phyloP scores from a whole-genome alignment of 2,329 filamentous ascomycete genomes.

The Curvularia sp. region DNA sequence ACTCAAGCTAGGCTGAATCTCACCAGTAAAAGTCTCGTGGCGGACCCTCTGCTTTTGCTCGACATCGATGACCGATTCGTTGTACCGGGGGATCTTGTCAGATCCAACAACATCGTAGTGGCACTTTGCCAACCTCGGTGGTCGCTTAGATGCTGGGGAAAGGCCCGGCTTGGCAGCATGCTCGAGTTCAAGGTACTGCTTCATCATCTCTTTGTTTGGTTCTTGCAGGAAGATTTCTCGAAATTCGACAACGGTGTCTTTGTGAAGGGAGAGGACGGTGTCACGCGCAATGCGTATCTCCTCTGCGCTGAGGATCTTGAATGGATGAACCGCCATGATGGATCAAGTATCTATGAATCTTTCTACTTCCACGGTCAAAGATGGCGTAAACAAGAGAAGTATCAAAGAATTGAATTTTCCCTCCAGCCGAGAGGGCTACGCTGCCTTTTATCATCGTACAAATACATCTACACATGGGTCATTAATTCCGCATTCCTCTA shows the following conservation, averaged over 20 bases:
- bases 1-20: conserved; percentile 58
- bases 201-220: conserved; percentile 58
- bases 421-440: background rate
- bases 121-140: conserved; percentile 59
- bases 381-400: background rate
- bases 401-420: background rate
- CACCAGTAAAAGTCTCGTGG: conserved; percentile 56
- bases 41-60: conserved; percentile 51
- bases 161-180: conserved; percentile 49
- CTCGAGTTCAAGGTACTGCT: conserved; percentile 57
- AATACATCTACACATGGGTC: background rate
- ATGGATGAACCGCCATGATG: conserved; percentile 56
- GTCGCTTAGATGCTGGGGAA: conserved; percentile 53
- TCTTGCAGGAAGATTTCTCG: conserved; percentile 61
- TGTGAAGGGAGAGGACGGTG: conserved; percentile 55
- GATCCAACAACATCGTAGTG: conserved; percentile 64
- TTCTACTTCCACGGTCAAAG: background rate
- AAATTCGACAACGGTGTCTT: conserved; percentile 52
- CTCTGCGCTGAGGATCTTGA: conserved; percentile 63
- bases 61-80: conserved; percentile 62
- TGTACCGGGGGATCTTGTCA: conserved; percentile 61
- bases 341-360: background rate
- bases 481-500: background rate
- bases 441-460: conserved; percentile 7
- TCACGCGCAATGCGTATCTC: conserved; percentile 62